A percentile compares a stretch with the other conserved stretches of the same genome.
These are phyloP conservation scores for Pisolithus microcarpus DNA, from an alignment of 768 basidiomycete species.

Conservation along the genomic window DNA sequence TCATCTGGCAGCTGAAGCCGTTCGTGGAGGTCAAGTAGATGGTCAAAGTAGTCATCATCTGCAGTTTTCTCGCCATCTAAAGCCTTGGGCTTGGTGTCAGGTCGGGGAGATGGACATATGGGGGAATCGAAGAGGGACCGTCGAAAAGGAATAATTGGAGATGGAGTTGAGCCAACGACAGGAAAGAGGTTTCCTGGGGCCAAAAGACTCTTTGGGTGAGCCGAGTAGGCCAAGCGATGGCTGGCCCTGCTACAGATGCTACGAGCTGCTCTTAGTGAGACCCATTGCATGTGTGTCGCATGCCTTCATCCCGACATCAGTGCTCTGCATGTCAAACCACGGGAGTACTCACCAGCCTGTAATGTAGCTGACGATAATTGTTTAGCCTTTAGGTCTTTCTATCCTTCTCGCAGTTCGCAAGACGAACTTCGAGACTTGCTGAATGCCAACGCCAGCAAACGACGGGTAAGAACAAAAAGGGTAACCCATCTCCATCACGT, in stretches of 20 bases:
- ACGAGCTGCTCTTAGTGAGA: conserved; percentile 48
- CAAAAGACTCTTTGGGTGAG: neutral
- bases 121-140: conserved; percentile 8
- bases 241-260: conserved; percentile 23
- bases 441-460: no score
- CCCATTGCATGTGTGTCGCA: conserved; percentile 71
- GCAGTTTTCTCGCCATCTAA: neutral
- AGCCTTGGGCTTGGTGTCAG: conserved; percentile 2
- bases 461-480: neutral
- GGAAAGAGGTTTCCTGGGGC: neutral
- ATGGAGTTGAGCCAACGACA: neutral
- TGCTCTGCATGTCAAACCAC: neutral
- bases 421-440: no score
- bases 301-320: conserved; percentile 30
- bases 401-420: neutral
- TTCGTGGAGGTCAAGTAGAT: neutral
- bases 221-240: neutral
- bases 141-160: neutral
- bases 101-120: conserved; percentile 2
- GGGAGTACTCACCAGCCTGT: conserved; percentile 17
- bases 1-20: neutral
- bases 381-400: neutral
- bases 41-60: neutral
- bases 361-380: conserved; percentile 3
- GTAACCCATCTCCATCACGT: conserved; percentile 13